Evolutionary conservation across 768 basidiomycete species (phyloP).

Genomic region (Pleurotus sapidus): DNA sequence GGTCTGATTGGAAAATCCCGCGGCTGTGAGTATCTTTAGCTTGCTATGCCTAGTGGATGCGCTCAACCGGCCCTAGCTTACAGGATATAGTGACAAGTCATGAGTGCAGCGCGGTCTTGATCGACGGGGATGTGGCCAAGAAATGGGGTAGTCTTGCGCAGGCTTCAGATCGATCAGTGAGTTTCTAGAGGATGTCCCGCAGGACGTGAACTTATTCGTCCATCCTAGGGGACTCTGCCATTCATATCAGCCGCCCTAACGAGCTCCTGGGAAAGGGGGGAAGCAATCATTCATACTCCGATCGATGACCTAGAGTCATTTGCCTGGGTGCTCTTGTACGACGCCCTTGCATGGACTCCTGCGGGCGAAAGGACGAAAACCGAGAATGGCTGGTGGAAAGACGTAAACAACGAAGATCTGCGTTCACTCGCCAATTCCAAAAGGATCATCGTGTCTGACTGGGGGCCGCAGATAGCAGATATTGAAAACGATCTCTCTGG

Average conservation of each 20-base stretch:
- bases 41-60: background rate
- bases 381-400: background rate
- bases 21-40: too few relatives aligned
- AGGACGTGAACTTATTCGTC: background rate
- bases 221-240: constrained; percentile 5
- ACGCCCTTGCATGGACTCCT: background rate
- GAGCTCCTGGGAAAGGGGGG: background rate
- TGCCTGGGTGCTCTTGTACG: constrained; percentile 7
- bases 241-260: constrained; percentile 1
- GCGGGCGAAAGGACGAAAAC: background rate
- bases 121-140: constrained; percentile 7
- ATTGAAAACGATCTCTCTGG: background rate
- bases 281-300: background rate
- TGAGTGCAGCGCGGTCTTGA: constrained; percentile 5
- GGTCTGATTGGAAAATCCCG: background rate
- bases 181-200: background rate
- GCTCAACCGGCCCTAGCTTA: background rate
- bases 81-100: background rate
- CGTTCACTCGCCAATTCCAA: background rate
- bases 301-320: constrained; percentile 9
- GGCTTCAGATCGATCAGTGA: background rate
- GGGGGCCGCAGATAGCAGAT: background rate
- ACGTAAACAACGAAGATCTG: background rate
- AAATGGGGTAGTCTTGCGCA: background rate
- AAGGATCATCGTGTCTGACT: background rate